Base-by-base conservation (phyloP, 306 rosid species). In the Quercus gilva region DNA sequence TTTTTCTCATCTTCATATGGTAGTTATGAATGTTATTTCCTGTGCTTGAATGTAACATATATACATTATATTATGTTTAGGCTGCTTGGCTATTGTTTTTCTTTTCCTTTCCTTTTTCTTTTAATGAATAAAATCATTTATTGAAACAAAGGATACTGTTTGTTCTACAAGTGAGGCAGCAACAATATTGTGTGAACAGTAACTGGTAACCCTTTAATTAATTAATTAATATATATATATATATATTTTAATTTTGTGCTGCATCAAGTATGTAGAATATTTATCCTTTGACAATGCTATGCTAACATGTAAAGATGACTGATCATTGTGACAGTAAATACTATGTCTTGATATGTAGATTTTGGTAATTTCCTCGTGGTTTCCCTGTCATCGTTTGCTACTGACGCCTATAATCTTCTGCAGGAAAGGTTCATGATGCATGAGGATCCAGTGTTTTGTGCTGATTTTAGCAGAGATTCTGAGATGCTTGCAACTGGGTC, bases 391-490 rank as follows among this genome's bases (percentile, higher is more conserved):
- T 68, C 28, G 7, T 68, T 6, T 68, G 26, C 18, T 68, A 68
- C 52, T 35, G 28, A 68, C 26, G n/a, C 53, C 72, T 61, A 26
- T 83, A 77, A 56, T 45, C 75, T 76, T 56, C 75, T 89, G 87
- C 97, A 95, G 99, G 99, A 93, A 88, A 87, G 89, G 60, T 93
- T 96, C 89, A 96, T 96, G 99, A 90, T 96, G 96, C 98, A 93
- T 78, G 98, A 96, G 12, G 98, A 93, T 83, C 88, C 99, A 21
- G 97, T 93, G 75, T 98, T 96, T 70, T 93, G 97, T 84, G 93
- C 92, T 49, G 97, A 96, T 78, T 96, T 96, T 86, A 96, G 98
- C 86, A 88, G 92, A 81, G 99, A 93, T 85, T 96, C 99, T 33
- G 99, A 96, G 89, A 89, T 93, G 91, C 84, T 96, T 76, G 98